Conservation (phyloP, 2,329 filamentous ascomycete species). For the Nannizzia gypsea region DNA sequence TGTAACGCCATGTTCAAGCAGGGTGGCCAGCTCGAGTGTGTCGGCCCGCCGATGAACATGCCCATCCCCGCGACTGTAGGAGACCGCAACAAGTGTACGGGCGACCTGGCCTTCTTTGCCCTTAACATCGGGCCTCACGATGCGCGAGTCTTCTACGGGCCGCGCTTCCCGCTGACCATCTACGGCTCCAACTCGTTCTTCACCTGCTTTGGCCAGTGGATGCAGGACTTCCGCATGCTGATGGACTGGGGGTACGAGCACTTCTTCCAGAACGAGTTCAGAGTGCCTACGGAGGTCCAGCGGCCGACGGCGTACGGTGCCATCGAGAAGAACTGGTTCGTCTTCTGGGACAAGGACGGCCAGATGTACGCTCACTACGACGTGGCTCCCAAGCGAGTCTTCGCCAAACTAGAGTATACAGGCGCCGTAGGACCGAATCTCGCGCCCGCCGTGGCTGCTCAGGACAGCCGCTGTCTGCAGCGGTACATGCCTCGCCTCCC, state of each 20-base stretch:
- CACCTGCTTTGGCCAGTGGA: constrained; percentile 48
- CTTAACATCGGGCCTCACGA: constrained; percentile 46
- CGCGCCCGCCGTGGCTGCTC: constrained; percentile 24
- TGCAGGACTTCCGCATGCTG: constrained; percentile 43
- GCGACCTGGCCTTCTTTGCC: constrained; percentile 32
- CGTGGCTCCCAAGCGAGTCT: constrained; percentile 39
- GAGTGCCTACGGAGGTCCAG: constrained; percentile 40
- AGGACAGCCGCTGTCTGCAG: constrained; percentile 38
- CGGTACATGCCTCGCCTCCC: constrained; percentile 35
- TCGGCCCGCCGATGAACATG: constrained; percentile 31
- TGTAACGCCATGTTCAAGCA: constrained; percentile 41
- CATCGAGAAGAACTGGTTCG: constrained; percentile 52
- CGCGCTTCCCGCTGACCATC: constrained; percentile 38
- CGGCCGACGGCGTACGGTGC: constrained; percentile 35
- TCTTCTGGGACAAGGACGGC: constrained; percentile 45
- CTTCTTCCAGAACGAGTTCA: constrained; percentile 28
- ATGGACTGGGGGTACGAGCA: constrained; percentile 33
- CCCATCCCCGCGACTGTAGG: constrained; percentile 38
- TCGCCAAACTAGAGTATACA: constrained; percentile 36
- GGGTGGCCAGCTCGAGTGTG: constrained; percentile 29
- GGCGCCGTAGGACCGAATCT: constrained; percentile 41
- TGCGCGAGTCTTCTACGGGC: constrained; percentile 47
- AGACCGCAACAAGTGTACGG: constrained; percentile 35
- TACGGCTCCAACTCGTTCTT: constrained; percentile 46
- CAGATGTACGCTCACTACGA: constrained; percentile 45